Conservation (phyloP, 1,139 yeast genomes). For the Candida sp. region DNA sequence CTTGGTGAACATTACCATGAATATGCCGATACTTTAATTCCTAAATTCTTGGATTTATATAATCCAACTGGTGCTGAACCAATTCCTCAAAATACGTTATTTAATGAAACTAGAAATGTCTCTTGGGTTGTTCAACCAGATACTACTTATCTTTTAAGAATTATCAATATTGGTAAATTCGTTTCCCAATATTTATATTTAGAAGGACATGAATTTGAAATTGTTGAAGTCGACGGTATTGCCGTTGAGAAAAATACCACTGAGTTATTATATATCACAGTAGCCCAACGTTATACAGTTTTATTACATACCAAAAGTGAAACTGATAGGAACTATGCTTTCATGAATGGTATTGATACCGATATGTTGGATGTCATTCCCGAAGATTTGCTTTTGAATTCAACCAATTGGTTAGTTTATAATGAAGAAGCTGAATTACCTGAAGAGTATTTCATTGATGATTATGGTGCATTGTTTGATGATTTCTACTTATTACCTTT, state of each 20-base stretch:
- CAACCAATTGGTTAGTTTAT: conserved; percentile 55
- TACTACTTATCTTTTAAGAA: conserved; percentile 60
- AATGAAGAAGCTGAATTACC: conserved; percentile 28
- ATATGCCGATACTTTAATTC: conserved; percentile 39
- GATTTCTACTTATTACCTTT: conserved; percentile 56
- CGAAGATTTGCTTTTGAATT: conserved; percentile 46
- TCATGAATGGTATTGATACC: conserved; percentile 60
- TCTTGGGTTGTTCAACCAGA: conserved; percentile 58
- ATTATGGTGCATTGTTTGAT: conserved; percentile 35
- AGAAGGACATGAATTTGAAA: conserved; percentile 64
- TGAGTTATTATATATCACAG: conserved; percentile 58
- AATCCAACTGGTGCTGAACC: conserved; percentile 88
- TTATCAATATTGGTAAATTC: conserved; percentile 67
- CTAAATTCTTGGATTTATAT: conserved; percentile 52
- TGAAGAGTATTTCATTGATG: conserved; percentile 19
- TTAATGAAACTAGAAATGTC: conserved; percentile 61
- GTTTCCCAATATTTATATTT: conserved; percentile 67
- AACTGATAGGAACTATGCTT: conserved; percentile 50
- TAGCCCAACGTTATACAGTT: conserved; percentile 70
- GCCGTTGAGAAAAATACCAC: conserved; percentile 56
- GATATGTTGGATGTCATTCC: conserved; percentile 67
- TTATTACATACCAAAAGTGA: conserved; percentile 51
- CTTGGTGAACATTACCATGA: conserved; percentile 64
- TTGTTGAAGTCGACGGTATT: conserved; percentile 75
- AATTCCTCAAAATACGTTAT: conserved; percentile 61